Evolutionary conservation across 805 yeast genomes (phyloP).

Genomic region (Saccharomycopsis babjevae): DNA sequence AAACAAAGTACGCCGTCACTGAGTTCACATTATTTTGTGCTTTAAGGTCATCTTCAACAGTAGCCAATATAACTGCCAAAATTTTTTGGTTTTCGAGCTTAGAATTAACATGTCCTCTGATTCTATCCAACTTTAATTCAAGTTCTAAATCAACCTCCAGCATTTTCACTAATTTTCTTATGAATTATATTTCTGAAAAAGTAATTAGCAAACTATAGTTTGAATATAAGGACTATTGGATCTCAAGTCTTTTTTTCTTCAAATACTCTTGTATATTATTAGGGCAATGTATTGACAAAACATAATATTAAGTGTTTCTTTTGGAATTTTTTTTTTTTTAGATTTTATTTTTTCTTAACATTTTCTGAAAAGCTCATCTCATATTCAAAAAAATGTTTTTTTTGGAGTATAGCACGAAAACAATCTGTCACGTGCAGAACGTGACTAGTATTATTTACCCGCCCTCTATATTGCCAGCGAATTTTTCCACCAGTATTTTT

Average conservation of each 20-base stretch:
- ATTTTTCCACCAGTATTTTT: not conserved
- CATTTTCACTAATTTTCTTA: not conserved
- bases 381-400: not conserved
- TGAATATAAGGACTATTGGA: too few relatives aligned
- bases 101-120: conserved; percentile 65
- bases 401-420: not conserved
- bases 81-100: conserved; percentile 81
- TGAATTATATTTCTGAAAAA: not conserved
- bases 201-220: too few relatives aligned
- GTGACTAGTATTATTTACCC: not conserved
- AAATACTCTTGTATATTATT: too few relatives aligned
- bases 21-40: conserved; percentile 52
- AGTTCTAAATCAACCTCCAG: conserved; percentile 28
- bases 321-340: not conserved
- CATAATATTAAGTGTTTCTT: not conserved
- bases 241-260: too few relatives aligned
- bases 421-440: not conserved
- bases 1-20: conserved; percentile 77
- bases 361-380: not conserved
- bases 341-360: not conserved
- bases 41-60: conserved; percentile 80
- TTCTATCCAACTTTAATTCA: conserved; percentile 53
- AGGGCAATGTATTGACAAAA: too few relatives aligned
- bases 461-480: not conserved
- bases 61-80: conserved; percentile 70